Conservation (phyloP, 192 early-diverging fungal genomes). For the Polychytrium aggregatum region DNA sequence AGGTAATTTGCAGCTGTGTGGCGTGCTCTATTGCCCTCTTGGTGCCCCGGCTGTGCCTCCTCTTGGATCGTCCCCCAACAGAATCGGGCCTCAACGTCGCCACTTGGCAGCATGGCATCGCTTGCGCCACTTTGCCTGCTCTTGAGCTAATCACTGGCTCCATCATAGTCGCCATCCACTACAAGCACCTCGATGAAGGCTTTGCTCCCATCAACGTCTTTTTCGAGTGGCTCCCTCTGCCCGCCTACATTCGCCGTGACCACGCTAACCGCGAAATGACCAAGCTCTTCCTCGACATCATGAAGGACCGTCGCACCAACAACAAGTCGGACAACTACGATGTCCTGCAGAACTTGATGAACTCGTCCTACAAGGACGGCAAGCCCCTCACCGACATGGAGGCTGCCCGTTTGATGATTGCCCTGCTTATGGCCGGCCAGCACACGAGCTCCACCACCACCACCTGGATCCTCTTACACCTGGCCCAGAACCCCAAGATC, state of each 20-base stretch:
- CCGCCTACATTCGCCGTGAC: slow-evolving; percentile 76
- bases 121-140: neutral
- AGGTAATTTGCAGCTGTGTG: too few species aligned
- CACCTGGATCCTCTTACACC: slow-evolving; percentile 81
- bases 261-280: slow-evolving; percentile 74
- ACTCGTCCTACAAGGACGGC: slow-evolving; percentile 82
- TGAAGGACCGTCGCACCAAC: slow-evolving; percentile 57
- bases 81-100: neutral
- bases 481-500: slow-evolving; percentile 67
- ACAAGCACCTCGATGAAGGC: slow-evolving; percentile 88
- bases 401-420: slow-evolving; percentile 94
- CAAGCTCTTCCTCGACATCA: slow-evolving; percentile 65
- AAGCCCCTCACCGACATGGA: slow-evolving; percentile 66
- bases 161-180: slow-evolving; percentile 73
- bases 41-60: too few species aligned
- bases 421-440: slow-evolving; percentile 93
- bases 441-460: slow-evolving; percentile 89
- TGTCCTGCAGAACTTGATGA: slow-evolving; percentile 74
- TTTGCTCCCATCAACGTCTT: slow-evolving; percentile 92
- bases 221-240: slow-evolving; percentile 84
- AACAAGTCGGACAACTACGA: slow-evolving; percentile 46
- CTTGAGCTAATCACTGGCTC: slow-evolving; percentile 6
- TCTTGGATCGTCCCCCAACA: too few species aligned
- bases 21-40: too few species aligned
- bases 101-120: too few species aligned